These are phyloP conservation scores for Gloeophyllum trabeum DNA, from an alignment of 768 basidiomycete species.

Conservation along the genomic window DNA sequence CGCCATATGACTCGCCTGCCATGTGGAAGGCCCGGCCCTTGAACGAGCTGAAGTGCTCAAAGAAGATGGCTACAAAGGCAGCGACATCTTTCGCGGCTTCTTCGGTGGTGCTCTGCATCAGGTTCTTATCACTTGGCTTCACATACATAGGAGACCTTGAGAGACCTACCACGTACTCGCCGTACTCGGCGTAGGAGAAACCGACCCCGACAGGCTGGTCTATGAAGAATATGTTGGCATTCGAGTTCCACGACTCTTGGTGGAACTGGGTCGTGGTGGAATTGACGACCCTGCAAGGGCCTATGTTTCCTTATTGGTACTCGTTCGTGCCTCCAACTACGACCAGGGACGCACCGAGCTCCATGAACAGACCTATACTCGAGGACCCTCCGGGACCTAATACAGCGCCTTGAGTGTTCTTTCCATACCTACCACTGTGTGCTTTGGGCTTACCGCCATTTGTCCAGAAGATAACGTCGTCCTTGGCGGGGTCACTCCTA, in stretches of 20 bases:
- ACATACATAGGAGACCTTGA: neutral
- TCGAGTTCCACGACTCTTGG: slow-evolving; percentile 55
- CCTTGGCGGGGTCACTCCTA: slow-evolving; percentile 40
- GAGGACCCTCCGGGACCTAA: slow-evolving; percentile 25
- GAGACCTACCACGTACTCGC: slow-evolving; percentile 41
- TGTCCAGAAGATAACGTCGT: slow-evolving; percentile 51
- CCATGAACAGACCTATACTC: slow-evolving; percentile 28
- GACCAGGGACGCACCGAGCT: slow-evolving; percentile 18
- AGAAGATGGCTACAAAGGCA: slow-evolving; percentile 61
- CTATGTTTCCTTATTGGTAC: slow-evolving; percentile 18
- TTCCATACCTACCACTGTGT: too few relatives aligned
- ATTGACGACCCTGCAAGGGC: slow-evolving; percentile 56
- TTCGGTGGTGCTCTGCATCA: slow-evolving; percentile 42
- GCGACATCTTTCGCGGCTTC: slow-evolving; percentile 64
- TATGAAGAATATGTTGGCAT: slow-evolving; percentile 45
- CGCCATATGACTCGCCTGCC: slow-evolving; percentile 40
- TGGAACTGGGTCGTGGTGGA: slow-evolving; percentile 40
- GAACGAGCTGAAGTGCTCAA: slow-evolving; percentile 63
- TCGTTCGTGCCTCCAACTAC: neutral
- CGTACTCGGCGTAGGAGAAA: slow-evolving; percentile 39
- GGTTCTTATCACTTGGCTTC: neutral
- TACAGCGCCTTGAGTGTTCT: neutral
- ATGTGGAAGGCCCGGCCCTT: slow-evolving; percentile 41
- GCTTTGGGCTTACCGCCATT: slow-evolving; percentile 36
- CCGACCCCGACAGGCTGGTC: slow-evolving; percentile 27